A percentile compares a stretch with the other conserved stretches of the same genome.
Conservation (phyloP, 2,329 filamentous ascomycete species). For the Dactylellina sp. region DNA sequence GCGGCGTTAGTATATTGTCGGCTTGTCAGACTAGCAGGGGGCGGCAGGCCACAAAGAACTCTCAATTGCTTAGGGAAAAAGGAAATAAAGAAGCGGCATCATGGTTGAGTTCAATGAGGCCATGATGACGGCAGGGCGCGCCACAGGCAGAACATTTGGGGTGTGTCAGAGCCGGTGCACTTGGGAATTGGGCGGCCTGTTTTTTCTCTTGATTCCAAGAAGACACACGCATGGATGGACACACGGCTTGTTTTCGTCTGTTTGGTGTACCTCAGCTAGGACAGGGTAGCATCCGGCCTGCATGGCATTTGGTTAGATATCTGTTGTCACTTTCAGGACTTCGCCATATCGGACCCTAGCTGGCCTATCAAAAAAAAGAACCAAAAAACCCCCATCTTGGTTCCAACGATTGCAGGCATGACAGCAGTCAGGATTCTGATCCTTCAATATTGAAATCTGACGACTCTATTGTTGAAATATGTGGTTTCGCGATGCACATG, state of each 20-base stretch:
- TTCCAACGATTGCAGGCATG: slow-evolving; percentile 15
- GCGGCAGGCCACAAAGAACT: slow-evolving; percentile 19
- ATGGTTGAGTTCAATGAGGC: slow-evolving; percentile 46
- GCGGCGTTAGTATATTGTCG: slow-evolving; percentile 27
- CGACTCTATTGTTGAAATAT: slow-evolving; percentile 12
- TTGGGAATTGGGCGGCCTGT: too few species aligned
- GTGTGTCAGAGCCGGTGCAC: too few species aligned
- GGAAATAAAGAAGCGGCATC: slow-evolving; percentile 55
- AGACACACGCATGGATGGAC: too few species aligned
- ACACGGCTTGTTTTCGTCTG: slow-evolving; percentile 15
- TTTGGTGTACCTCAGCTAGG: slow-evolving; percentile 13
- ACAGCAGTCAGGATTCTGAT: slow-evolving; percentile 5
- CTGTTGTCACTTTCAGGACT: slow-evolving; percentile 20
- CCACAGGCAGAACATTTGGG: too few species aligned
- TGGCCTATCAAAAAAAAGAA: slow-evolving; percentile 1
- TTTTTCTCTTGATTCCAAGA: too few species aligned
- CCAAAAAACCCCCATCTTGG: too few species aligned
- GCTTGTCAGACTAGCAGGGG: slow-evolving; percentile 53
- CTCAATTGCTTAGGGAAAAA: slow-evolving; percentile 6
- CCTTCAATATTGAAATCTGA: background rate
- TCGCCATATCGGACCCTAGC: slow-evolving; percentile 16
- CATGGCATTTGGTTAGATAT: slow-evolving; percentile 8
- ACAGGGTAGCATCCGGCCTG: slow-evolving; percentile 32
- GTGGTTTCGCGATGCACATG: too few species aligned
- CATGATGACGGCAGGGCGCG: slow-evolving; percentile 52